These are phyloP conservation scores for Zasmidium angulare DNA, from an alignment of 2,329 filamentous ascomycete genomes.

Conservation along the genomic window DNA sequence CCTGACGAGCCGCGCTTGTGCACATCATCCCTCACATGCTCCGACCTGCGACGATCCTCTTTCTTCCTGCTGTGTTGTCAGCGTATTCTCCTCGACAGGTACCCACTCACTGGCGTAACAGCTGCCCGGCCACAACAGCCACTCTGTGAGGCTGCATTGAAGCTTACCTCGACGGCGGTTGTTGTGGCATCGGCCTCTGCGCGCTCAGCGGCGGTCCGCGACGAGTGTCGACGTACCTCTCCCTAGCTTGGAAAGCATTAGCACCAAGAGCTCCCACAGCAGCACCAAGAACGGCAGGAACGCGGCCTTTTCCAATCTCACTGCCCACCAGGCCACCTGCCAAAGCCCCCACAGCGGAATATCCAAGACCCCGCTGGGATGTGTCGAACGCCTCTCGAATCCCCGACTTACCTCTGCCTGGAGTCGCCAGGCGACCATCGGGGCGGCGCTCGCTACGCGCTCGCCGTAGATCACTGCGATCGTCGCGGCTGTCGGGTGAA, in stretches of 20 bases:
- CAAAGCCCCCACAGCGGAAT: conserved; percentile 29
- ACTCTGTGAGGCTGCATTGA: conserved; percentile 11
- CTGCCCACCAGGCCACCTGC: conserved; percentile 31
- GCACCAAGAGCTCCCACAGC: conserved; percentile 30
- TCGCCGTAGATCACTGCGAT: conserved; percentile 9
- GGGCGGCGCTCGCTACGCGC: conserved; percentile 19
- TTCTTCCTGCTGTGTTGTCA: conserved; percentile 16
- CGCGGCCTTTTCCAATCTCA: conserved; percentile 27
- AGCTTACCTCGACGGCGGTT: conserved; percentile 21
- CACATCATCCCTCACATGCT: conserved; percentile 3
- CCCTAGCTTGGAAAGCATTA: conserved; percentile 32
- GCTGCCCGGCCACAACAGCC: conserved; percentile 5
- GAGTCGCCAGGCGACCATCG: conserved; percentile 12
- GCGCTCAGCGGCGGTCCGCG: conserved; percentile 6
- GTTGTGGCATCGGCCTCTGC: conserved; percentile 16
- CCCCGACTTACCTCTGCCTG: conserved; percentile 28
- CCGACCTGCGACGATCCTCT: conserved; percentile 10
- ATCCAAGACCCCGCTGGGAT: conserved; percentile 28
- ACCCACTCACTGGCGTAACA: background rate
- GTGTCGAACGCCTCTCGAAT: conserved; percentile 28
- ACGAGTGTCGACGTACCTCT: conserved; percentile 26
- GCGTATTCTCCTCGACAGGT: background rate
- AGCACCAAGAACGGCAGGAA: conserved; percentile 28
- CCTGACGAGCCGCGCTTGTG: conserved; percentile 6
- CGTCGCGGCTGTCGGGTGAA: conserved; percentile 13